Evolutionary conservation across 441 rosid species (phyloP), one percentile per base, ranked within the genome.

Genomic region (Codiaeum variegatum): DNA sequence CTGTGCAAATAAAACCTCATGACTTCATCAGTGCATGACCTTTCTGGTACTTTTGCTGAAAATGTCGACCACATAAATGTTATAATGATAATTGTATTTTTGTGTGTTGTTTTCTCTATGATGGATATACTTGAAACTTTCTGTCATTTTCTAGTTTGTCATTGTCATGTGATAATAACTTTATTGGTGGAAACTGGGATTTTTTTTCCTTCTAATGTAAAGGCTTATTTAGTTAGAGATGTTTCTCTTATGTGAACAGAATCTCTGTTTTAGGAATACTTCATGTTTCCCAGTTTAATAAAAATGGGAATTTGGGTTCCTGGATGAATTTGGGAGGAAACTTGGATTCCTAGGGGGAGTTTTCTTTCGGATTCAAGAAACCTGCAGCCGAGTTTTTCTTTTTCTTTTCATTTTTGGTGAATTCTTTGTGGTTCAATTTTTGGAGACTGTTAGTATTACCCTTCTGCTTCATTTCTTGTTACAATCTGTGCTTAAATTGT

Each of bases 11-110:
- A 63, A 67, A 52, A 76, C 81, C 77, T 67, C 77, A 88, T 88
- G 91, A 85, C 87, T 75, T 86, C 89, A 56, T 83, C 91, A 26
- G 77, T 73, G 72, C 84, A 77, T 74, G 85, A 80, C 64, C 76
- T 72, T 74, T 87, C 91, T 71, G 91, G 93, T 88, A 85, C 38
- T 69, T 56, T 61, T 62, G 61, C 56, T 76, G 12, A 49, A 73
- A 67, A 59, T 60, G 3, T 72, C 75, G 12, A 42, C 52, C 67
- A 64, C 77, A 34, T 67, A 67, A 44, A 46, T 71, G 56, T 31
- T 64, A 24, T 52, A 63, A 13, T 69, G 58, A 55, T 49, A 60
- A n/a, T 49, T 38, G 21, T 28, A 31, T 69, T 23, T 21, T 6
- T 7, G 23, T 60, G 21, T 7, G 11, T 60, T 56, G 11, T 18